These are phyloP conservation scores for Tetragonia tetragonoides DNA, from an alignment of 148 eudicot genomes.

Conservation along the genomic window DNA sequence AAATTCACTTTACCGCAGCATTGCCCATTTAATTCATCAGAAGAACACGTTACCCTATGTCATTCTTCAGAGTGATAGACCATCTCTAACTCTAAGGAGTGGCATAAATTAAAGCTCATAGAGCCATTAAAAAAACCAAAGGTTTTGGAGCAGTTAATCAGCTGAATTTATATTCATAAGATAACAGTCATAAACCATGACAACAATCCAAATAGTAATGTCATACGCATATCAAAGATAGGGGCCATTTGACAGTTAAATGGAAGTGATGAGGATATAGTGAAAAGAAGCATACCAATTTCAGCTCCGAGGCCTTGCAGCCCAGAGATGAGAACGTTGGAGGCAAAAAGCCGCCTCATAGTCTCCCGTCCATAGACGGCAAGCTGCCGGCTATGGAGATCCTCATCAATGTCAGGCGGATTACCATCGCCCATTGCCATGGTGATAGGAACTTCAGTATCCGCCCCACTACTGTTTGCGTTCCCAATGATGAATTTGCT, in stretches of 20 bases:
- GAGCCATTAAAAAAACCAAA: not conserved
- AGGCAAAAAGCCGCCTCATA: slow-evolving; percentile 67
- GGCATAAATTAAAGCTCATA: not conserved
- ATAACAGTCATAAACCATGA: too few species aligned
- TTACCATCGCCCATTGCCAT: slow-evolving; percentile 43
- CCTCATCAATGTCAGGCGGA: slow-evolving; percentile 71
- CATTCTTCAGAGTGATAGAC: not conserved
- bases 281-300: slow-evolving; percentile 45
- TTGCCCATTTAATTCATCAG: too few species aligned
- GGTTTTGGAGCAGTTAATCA: too few species aligned
- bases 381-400: slow-evolving; percentile 89
- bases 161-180: too few species aligned
- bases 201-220: not conserved
- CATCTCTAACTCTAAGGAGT: not conserved
- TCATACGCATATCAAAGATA: not conserved
- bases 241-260: not conserved
- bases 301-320: slow-evolving; percentile 92
- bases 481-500: slow-evolving; percentile 3
- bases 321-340: slow-evolving; percentile 74
- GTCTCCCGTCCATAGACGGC: slow-evolving; percentile 89
- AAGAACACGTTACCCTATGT: too few species aligned
- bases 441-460: slow-evolving; percentile 25
- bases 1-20: too few species aligned
- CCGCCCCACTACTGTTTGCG: slow-evolving; percentile 4
- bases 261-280: not conserved